Conservation (phyloP, 129 eudicot genomes). For the Helichrysum umbraculigerum region DNA sequence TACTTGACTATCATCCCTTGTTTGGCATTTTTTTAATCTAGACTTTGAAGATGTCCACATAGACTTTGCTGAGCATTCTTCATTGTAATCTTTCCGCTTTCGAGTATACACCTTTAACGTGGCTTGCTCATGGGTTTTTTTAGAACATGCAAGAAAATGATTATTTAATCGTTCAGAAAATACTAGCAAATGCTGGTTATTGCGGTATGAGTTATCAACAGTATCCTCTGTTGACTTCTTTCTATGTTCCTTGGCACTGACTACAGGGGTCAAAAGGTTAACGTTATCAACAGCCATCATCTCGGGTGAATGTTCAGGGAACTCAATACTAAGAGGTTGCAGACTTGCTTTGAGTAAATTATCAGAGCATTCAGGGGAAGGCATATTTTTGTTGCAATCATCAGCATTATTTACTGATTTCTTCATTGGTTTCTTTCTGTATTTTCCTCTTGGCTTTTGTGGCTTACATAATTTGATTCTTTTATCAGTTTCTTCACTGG, state of each 20-base stretch:
- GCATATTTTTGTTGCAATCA: constrained; percentile 9
- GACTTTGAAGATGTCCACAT: constrained; percentile 26
- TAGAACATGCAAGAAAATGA: neutral
- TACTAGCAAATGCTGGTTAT: constrained; percentile 1
- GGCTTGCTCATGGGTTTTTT: neutral
- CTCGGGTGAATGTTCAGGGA: constrained; percentile 26
- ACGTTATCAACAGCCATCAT: constrained; percentile 21
- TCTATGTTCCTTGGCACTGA: neutral
- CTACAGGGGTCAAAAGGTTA: constrained; percentile 9
- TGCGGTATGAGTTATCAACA: neutral
- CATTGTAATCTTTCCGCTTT: constrained; percentile 15
- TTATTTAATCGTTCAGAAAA: neutral
- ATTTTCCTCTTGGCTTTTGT: constrained; percentile 63
- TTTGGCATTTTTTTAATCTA: constrained; percentile 26
- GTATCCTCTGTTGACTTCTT: no score
- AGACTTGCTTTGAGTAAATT: constrained; percentile 27
- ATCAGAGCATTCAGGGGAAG: constrained; percentile 31
- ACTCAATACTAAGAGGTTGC: constrained; percentile 38
- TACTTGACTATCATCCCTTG: constrained; percentile 11
- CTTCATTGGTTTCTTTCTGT: constrained; percentile 47
- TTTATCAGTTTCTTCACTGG: constrained; percentile 6
- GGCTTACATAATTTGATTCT: neutral
- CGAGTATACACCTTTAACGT: constrained; percentile 13
- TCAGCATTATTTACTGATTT: constrained; percentile 36
- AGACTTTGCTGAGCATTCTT: constrained; percentile 15